These are phyloP conservation scores for Huiozyma sinensis DNA, from an alignment of 805 yeast genomes.

Conservation along the genomic window DNA sequence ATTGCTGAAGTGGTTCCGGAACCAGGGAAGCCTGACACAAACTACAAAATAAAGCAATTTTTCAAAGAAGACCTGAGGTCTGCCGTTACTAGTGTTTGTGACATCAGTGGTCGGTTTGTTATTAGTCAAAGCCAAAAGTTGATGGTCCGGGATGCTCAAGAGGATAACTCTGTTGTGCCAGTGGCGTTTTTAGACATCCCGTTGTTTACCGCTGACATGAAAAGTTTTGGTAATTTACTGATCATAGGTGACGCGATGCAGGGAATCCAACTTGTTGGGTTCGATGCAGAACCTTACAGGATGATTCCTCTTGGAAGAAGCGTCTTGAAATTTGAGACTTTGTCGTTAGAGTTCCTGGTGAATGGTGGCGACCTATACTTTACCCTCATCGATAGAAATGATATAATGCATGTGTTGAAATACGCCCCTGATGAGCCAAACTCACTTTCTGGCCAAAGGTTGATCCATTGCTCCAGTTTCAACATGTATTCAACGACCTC, in stretches of 20 bases:
- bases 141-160: constrained; percentile 72
- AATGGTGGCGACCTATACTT: constrained; percentile 60
- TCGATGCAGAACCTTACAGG: constrained; percentile 90
- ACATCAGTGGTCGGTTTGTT: constrained; percentile 72
- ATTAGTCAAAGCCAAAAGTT: constrained; percentile 77
- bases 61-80: constrained; percentile 71
- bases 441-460: constrained; percentile 68
- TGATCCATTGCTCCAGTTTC: constrained; percentile 62
- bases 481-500: constrained; percentile 54
- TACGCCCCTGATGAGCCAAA: constrained; percentile 89
- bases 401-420: constrained; percentile 59
- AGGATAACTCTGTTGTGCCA: constrained; percentile 77
- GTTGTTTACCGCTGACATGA: constrained; percentile 66
- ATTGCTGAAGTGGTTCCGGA: constrained; percentile 80
- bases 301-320: constrained; percentile 74
- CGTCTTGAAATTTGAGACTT: constrained; percentile 47
- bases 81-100: constrained; percentile 68
- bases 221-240: constrained; percentile 74
- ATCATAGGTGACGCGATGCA: constrained; percentile 72
- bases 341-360: constrained; percentile 52
- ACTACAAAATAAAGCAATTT: constrained; percentile 62
- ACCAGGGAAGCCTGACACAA: constrained; percentile 76
- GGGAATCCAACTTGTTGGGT: constrained; percentile 66
- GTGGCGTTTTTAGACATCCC: constrained; percentile 90
- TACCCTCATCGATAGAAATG: constrained; percentile 57